Evolutionary conservation across 257 asterid genomes (phyloP), one percentile per base, ranked within the genome.

Genomic region (Lantana camara): DNA sequence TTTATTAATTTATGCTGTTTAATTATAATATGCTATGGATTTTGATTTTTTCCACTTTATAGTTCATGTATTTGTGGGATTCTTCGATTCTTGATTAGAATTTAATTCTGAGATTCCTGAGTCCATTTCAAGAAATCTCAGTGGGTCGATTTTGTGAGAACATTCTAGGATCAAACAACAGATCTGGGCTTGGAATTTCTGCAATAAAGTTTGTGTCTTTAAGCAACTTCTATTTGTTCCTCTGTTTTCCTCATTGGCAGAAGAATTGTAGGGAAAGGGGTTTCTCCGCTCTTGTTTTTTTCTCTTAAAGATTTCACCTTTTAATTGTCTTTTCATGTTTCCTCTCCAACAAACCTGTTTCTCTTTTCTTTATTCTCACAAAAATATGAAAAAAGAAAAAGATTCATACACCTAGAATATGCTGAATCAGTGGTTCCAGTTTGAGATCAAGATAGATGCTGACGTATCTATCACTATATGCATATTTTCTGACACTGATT

Each of bases 281-380:
- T 34, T 29, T 27, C 37, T 65, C 34, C 64, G 44, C 63, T 70
- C 22, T 64, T 74, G 63, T 63, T 54, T n/a, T n/a, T n/a, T 60
- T 56, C 40, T 61, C 80, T 71, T 76, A 51, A 84, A 80, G 85
- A 66, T 79, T 67, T 73, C 73, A 63, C 49, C 66, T 68, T 67
- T 73, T 57, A 34, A 35, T 57, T 58, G 63, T 70, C 70, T 63
- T 62, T 64, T 46, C 8, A 16, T 40, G 45, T 57, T 30, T 63
- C n/a, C 56, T 7, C 20, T 64, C 64, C 32, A 42, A 27, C 14
- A 23, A 27, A 27, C 30, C 48, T 23, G 32, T 42, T 52, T 69
- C 59, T 12, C 5, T 20, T 65, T n/a, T 24, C 9, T 38, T 32
- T 50, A 3, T n/a, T 16, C 23, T 1, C 27, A 38, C 14, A 30